Base-by-base conservation (phyloP, 2,329 filamentous ascomycete genomes). In the Colletotrichum endophyticum region DNA sequence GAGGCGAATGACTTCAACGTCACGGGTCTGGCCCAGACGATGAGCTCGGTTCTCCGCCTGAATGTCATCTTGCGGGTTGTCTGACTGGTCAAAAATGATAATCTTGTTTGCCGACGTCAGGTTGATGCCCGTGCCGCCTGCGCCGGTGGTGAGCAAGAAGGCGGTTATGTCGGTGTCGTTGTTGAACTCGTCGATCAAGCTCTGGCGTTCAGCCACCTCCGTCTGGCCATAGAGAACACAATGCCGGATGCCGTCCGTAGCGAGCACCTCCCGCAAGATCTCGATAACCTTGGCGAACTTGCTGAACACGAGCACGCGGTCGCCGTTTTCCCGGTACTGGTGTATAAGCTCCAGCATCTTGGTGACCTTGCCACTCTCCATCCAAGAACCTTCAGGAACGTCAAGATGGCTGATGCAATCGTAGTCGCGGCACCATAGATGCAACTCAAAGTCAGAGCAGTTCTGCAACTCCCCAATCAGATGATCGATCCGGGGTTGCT, bases 61-160 rank as follows among this genome's bases (percentile, higher is more conserved):
- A n/a, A 98, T 93, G 82, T 99, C 97, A 80, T 99, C 96, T 83
- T 99, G 97, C 0, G 97, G 97, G 80, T 99, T 99, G 87, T 98
- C 98, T n/a, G 94, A 95, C 78, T 95, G 94, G 85, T 99, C 97
- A 83, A 99, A 98, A 81, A 99, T 97, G 85, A 99, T 92, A 80
- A 99, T 96, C 86, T 98, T 99, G 88, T 99, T 99, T 6, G 97
- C 97, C 44, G 94, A 95, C 9, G 96, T 97, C 71, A 99, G 87
- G 84, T 99, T 99, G 87, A 99, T 98, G 56, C 97, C 97, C 0
- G 96, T 97, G n/a, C 97, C 97, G 69, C 97, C 97, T 1, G 96
- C 96, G 76, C 96, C 96, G 0, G 97, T 99, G 1, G 95, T 97
- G 8, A 99, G 91, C 79, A 99, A 91, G 84, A 99, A 99, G 1